Evolutionary conservation across 2,329 filamentous ascomycete species (phyloP).

Genomic region (Botrytis porri): DNA sequence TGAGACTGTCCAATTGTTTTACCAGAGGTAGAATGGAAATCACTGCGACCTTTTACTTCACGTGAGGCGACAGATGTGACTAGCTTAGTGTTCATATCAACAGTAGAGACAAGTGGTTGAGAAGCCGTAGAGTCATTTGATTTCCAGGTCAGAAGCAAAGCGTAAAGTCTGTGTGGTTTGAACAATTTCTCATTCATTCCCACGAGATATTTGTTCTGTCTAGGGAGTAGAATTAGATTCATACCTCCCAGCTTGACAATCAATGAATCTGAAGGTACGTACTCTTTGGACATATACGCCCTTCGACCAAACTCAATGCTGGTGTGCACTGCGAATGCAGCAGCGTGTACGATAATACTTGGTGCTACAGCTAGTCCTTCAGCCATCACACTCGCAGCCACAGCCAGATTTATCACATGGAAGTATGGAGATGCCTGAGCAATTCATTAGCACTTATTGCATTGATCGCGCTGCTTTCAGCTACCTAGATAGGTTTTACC

Average conservation of each 20-base stretch:
- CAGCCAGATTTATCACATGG: constrained; percentile 43
- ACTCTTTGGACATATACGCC: constrained; percentile 19
- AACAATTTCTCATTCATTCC: constrained; percentile 56
- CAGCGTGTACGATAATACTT: constrained; percentile 38
- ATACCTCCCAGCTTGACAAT: constrained; percentile 29
- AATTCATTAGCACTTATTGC: constrained; percentile 29
- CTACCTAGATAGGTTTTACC: background rate
- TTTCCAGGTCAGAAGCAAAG: constrained; percentile 54
- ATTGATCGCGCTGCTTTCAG: background rate
- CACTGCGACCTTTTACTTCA: constrained; percentile 29
- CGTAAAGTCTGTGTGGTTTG: constrained; percentile 53
- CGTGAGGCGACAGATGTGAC: constrained; percentile 37
- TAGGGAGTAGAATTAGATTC: constrained; percentile 24
- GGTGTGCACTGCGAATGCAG: constrained; percentile 13
- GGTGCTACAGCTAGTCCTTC: constrained; percentile 40
- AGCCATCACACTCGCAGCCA: constrained; percentile 11
- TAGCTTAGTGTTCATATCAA: constrained; percentile 41
- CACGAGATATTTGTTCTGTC: constrained; percentile 52
- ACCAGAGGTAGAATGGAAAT: constrained; percentile 39
- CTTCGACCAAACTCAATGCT: constrained; percentile 15
- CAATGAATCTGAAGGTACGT: constrained; percentile 42
- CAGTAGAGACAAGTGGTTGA: constrained; percentile 22
- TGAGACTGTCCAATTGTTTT: constrained; percentile 41
- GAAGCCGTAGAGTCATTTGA: constrained; percentile 36
- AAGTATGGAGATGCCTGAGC: constrained; percentile 42